Evolutionary conservation across 192 early-diverging fungal species (phyloP).

Genomic region (Fimicolochytrium jonesii): DNA sequence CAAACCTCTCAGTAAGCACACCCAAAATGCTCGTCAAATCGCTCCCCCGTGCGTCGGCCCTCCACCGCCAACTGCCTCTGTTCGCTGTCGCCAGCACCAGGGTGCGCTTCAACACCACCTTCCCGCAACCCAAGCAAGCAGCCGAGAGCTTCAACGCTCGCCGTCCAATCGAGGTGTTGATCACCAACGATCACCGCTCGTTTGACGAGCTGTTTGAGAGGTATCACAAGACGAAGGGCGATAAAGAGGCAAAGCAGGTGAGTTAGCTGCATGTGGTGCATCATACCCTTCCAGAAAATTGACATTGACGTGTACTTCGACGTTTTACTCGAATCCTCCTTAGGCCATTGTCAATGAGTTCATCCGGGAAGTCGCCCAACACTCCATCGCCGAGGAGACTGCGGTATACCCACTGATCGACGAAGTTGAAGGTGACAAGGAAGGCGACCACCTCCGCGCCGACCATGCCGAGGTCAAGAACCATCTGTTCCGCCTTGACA

Average conservation of each 20-base stretch:
- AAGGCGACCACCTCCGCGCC: constrained; percentile 12
- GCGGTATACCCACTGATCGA: constrained; percentile 15
- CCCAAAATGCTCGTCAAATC: too few species aligned
- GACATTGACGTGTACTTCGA: neutral
- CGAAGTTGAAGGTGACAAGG: neutral
- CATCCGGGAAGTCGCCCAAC: constrained; percentile 17
- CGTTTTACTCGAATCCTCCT: neutral
- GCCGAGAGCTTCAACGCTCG: neutral
- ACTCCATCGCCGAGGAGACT: constrained; percentile 12
- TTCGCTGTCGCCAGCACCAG: too few species aligned
- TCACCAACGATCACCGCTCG: constrained; percentile 17
- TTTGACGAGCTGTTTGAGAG: constrained; percentile 17
- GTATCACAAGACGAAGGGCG: neutral
- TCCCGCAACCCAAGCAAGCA: constrained; percentile 2
- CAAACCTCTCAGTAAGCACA: too few species aligned
- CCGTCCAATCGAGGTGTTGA: constrained; percentile 6
- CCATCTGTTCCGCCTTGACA: constrained; percentile 9
- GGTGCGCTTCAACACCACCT: too few species aligned
- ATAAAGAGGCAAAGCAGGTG: neutral
- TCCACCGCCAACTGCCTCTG: too few species aligned
- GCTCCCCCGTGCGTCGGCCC: too few species aligned
- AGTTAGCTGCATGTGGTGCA: neutral
- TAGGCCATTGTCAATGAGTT: constrained; percentile 21
- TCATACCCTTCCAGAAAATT: neutral
- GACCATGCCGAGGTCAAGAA: constrained; percentile 21